These are phyloP conservation scores for Candida quercuum DNA, from an alignment of 805 yeast species.

Conservation along the genomic window DNA sequence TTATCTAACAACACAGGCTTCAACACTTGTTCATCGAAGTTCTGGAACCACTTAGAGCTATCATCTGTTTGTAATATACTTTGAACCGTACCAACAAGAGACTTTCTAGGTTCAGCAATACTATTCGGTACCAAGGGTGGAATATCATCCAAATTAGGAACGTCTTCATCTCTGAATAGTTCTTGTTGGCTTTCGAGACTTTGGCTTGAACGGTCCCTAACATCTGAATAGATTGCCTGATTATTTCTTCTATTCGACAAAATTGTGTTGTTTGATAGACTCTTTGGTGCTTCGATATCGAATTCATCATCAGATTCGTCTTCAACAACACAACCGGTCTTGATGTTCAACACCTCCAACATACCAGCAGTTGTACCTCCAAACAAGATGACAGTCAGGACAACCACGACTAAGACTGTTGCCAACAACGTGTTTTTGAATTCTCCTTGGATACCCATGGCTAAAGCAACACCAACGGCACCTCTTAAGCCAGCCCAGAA, in stretches of 20 bases:
- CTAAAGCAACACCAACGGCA: constrained; percentile 98
- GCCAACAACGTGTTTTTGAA: constrained; percentile 84
- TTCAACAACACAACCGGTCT: constrained; percentile 85
- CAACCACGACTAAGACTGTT: constrained; percentile 94
- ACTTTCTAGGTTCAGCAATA: constrained; percentile 3
- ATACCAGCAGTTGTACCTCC: constrained; percentile 99
- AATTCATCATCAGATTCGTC: constrained; percentile 89
- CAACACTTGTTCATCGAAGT: constrained; percentile 87
- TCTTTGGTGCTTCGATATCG: constrained; percentile 72
- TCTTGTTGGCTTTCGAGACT: constrained; percentile 17
- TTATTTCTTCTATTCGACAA: constrained; percentile 14
- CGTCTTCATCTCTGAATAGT: constrained; percentile 20
- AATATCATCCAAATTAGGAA: constrained; percentile 18
- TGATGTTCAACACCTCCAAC: constrained; percentile 91
- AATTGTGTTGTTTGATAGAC: constrained; percentile 12
- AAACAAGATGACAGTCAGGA: constrained; percentile 88
- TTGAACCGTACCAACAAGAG: constrained; percentile 20
- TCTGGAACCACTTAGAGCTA: constrained; percentile 86
- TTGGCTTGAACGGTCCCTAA: constrained; percentile 11
- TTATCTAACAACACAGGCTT: constrained; percentile 85
- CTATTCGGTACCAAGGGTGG: constrained; percentile 21
- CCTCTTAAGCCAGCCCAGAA: constrained; percentile 99
- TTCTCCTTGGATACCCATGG: constrained; percentile 96
- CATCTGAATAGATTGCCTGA: constrained; percentile 25
- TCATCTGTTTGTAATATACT: constrained; percentile 50